Base-by-base conservation (phyloP, 352 stramenopile species). In the Phytophthora hybrid region DNA sequence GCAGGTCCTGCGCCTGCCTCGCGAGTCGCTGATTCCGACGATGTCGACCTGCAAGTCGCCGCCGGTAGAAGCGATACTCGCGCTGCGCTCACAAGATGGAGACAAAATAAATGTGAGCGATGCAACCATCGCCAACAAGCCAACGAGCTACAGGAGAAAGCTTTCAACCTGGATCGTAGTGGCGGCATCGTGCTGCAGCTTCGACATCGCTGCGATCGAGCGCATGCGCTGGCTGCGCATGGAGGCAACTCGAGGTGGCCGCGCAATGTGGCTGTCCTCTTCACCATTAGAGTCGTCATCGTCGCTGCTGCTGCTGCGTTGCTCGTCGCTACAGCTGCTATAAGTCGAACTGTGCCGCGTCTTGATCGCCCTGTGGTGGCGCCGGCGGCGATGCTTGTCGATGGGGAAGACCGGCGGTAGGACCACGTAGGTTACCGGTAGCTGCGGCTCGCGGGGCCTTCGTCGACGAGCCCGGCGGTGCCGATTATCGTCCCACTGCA, bases 201-300 rank as follows among this genome's bases (percentile, higher is more conserved):
- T 77, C 7, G 81, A 85, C 71, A 90, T 83, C 14, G 71, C 73
- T 10, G 78, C 77, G 5, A 90, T 58, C 6, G 83, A 88, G 4
- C 65, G 77, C 53, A 90, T 78, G 56, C 80, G 80, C 56, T 88
- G 79, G 47, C 63, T 78, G 9, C 78, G 57, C 62, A 85, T 82
- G 39, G 49, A 54, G 5, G 29, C 29, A 4, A 18, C 13, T 51
- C 59, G 59, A 26, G 23, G 19, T 13, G 41, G 19, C 14, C 16
- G 3, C 13, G 46, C 39, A 47, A 47, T 19, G 8, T 11, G 32
- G 8, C 67, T 71, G 7, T 71, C 29, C 9, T 59, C 51, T 51
- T 67, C 69, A 59, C 51, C 41, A 18, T 66, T 78, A 26, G 32
- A 61, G 29, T 51, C 51, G 4, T 39, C 57, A 13, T 6, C 62